Conservation (phyloP, 2,329 filamentous ascomycete genomes). For the Nemania diffusa region DNA sequence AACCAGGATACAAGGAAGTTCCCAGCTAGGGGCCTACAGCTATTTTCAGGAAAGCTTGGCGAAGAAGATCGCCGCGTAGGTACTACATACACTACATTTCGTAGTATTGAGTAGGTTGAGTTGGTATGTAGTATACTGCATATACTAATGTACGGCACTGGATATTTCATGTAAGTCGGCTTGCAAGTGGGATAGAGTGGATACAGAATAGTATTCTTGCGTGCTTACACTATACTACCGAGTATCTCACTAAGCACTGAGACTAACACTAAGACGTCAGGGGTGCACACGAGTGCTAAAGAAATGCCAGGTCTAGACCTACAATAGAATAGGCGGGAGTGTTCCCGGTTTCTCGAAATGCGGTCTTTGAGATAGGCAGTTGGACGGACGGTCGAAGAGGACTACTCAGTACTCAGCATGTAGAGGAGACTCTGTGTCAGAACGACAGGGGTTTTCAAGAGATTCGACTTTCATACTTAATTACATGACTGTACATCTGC, state of each 20-base stretch:
- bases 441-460: not conserved
- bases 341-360: not conserved
- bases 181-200: not conserved
- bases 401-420: not conserved
- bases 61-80: not conserved
- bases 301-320: not conserved
- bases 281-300: not conserved
- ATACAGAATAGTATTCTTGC: not conserved
- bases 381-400: not conserved
- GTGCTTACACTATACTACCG: not conserved
- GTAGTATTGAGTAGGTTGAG: not conserved
- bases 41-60: slow-evolving; percentile 6
- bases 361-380: not conserved
- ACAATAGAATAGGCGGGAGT: not conserved
- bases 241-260: not conserved
- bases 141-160: not conserved
- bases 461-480: not conserved
- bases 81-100: not conserved
- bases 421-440: slow-evolving; percentile 2
- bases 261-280: not conserved
- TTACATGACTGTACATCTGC: not conserved
- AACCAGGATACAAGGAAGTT: slow-evolving; percentile 1
- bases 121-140: not conserved
- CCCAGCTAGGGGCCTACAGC: not conserved
- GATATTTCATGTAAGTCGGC: not conserved